phyloP scores from a whole-genome alignment of 768 basidiomycete genomes.

The Arthromyces matolae region DNA sequence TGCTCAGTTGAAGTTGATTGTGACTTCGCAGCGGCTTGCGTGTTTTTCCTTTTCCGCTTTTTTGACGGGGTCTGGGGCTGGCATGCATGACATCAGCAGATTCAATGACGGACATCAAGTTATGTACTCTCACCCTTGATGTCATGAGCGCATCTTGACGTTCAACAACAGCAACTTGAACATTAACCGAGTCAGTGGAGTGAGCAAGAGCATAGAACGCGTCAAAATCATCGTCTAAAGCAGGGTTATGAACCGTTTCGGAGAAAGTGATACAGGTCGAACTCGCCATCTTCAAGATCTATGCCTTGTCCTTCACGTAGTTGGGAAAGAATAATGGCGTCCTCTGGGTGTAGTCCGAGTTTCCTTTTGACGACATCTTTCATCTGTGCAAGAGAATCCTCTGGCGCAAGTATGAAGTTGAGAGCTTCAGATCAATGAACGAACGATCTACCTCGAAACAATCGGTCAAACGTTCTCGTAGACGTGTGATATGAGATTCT shows the following conservation, averaged over 20 bases:
- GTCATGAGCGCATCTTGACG: neutral
- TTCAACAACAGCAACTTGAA: conserved; percentile 35
- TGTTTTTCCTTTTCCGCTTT: conserved; percentile 17
- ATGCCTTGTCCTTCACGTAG: conserved; percentile 49
- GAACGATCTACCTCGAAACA: conserved; percentile 44
- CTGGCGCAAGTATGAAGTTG: conserved; percentile 30
- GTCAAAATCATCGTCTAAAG: conserved; percentile 74
- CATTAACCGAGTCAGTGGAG: conserved; percentile 28
- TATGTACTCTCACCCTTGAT: conserved; percentile 1
- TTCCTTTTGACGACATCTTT: conserved; percentile 59
- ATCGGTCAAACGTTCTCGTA: conserved; percentile 45
- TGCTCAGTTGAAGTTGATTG: too few species aligned
- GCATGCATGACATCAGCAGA: neutral
- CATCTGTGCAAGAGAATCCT: conserved; percentile 56
- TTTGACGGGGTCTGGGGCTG: conserved; percentile 1
- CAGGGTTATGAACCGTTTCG: neutral
- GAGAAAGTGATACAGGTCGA: neutral
- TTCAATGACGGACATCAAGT: neutral
- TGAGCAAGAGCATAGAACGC: conserved; percentile 55
- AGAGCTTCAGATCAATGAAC: neutral
- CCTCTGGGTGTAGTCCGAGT: conserved; percentile 42
- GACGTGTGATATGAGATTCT: conserved; percentile 43
- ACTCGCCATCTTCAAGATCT: conserved; percentile 75
- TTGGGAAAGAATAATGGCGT: conserved; percentile 42
- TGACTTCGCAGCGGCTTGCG: too few species aligned